Base-by-base conservation (phyloP, 2,329 filamentous ascomycete species). In the Grosmannia huntii region DNA sequence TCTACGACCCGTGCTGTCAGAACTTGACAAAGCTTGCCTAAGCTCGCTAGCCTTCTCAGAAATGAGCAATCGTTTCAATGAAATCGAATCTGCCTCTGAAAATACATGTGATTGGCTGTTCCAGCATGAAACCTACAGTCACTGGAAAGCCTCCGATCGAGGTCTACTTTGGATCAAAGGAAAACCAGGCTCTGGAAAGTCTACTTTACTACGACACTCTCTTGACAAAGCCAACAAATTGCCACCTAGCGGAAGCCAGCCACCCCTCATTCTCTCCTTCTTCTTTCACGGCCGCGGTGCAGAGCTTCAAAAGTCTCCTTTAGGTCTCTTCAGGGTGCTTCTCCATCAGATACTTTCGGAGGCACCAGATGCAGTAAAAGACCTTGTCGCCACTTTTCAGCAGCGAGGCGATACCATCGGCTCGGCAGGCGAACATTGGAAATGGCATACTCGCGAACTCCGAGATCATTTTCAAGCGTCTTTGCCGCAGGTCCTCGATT, bases 231-330 rank as follows among this genome's bases (percentile, higher is more conserved):
- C 14, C 14, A 16, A 16, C 36, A 38, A 38, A 16, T 16, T 38
- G 36, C 36, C 36, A 16, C 14, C 36, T 4, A 16, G 36, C 16
- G 36, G 14, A 38, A 16, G 12, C 36, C 44, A n/a, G 23, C 44
- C 44, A n/a, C n/a, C 23, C 49, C 23, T 59, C 4, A 28, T 66
- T 4, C 61, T 72, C 7, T 65, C 62, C 0, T 74, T 73, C 62
- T 73, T 72, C 61, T 72, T 74, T 57, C 67, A 72, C 28, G 67
- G 62, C 11, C 66, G 67, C 6, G 70, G 71, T 9, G 44, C 55
- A 12, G 44, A 62, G 5, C 64, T 73, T 4, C 68, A 74, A 60
- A 70, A 63, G 56, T 64, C 64, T 0, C 65, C 61, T 0, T 27
- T 69, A 1, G 72, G 71, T 4, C 64, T 73, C 57, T 69, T 68